phyloP scores from a whole-genome alignment of 345 rosid species.

The Isatis tinctoria region DNA sequence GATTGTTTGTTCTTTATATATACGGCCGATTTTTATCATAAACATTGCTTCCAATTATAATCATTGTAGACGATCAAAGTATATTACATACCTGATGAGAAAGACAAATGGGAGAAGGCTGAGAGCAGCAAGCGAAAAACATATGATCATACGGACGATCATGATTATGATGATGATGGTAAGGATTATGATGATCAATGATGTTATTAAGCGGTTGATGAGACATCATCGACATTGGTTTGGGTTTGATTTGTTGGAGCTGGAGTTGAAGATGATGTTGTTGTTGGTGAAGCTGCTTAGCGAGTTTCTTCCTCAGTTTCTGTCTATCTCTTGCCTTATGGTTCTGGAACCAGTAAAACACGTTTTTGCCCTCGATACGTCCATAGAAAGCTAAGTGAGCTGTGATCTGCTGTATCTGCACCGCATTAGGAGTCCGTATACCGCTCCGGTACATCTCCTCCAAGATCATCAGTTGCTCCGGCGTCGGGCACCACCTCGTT shows the following conservation, averaged over 20 bases:
- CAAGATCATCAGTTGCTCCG: slow-evolving; percentile 87
- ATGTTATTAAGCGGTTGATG: slow-evolving; percentile 19
- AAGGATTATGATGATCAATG: slow-evolving; percentile 30
- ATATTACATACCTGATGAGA: slow-evolving; percentile 39
- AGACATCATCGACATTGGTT: slow-evolving; percentile 20
- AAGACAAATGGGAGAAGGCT: slow-evolving; percentile 30
- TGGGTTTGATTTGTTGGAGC: slow-evolving; percentile 29
- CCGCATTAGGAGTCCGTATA: slow-evolving; percentile 71
- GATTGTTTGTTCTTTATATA: neutral
- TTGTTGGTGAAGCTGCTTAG: slow-evolving; percentile 62
- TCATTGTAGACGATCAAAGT: neutral
- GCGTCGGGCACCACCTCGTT: slow-evolving; percentile 95
- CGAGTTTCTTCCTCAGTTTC: slow-evolving; percentile 69
- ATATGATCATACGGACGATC: slow-evolving; percentile 37
- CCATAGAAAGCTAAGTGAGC: slow-evolving; percentile 73
- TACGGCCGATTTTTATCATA: neutral
- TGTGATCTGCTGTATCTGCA: slow-evolving; percentile 86
- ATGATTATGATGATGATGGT: slow-evolving; percentile 23
- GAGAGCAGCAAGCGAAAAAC: slow-evolving; percentile 28
- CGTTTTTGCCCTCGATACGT: slow-evolving; percentile 87
- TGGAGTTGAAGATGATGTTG: slow-evolving; percentile 41
- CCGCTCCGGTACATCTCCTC: slow-evolving; percentile 87
- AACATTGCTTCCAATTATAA: neutral
- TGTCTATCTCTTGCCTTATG: slow-evolving; percentile 95
- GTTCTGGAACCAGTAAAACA: slow-evolving; percentile 96